Percentiles rank a stretch among this genome's conserved stretches.
Evolutionary conservation across 331 rosid genomes (phyloP).

Genomic region (Rosa hybrid): DNA sequence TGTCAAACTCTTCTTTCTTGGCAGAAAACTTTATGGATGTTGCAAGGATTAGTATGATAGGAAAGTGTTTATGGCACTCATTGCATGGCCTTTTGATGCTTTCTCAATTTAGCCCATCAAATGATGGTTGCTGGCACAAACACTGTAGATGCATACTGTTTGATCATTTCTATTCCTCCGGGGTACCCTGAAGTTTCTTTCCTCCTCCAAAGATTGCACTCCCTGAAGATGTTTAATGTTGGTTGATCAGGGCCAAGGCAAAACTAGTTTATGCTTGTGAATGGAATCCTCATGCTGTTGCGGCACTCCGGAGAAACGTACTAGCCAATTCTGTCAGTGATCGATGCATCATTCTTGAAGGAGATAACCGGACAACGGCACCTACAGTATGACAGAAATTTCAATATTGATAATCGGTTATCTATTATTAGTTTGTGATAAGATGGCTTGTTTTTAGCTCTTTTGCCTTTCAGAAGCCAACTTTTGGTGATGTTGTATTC

Average conservation of each 20-base stretch:
- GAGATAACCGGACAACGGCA: slow-evolving; percentile 76
- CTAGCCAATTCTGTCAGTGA: slow-evolving; percentile 65
- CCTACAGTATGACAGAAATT: slow-evolving; percentile 53
- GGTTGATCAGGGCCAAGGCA: slow-evolving; percentile 76
- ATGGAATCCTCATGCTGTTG: slow-evolving; percentile 87
- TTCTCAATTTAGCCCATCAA: not conserved
- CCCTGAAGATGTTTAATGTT: slow-evolving; percentile 8
- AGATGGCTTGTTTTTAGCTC: not conserved
- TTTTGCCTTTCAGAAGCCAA: not conserved
- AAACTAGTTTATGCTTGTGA: slow-evolving; percentile 90
- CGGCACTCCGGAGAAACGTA: slow-evolving; percentile 74
- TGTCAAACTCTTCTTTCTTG: not conserved
- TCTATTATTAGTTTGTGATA: not conserved
- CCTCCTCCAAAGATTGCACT: not conserved
- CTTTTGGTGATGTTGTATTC: not conserved
- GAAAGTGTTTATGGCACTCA: not conserved
- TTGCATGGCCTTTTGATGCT: not conserved
- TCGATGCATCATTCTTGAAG: slow-evolving; percentile 73
- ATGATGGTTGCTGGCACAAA: not conserved
- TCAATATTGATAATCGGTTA: not conserved
- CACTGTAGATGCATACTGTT: slow-evolving; percentile 5
- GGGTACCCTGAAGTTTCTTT: not conserved
- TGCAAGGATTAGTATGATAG: not conserved
- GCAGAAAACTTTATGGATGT: not conserved
- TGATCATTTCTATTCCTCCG: not conserved